Evolutionary conservation across 345 rosid genomes (phyloP), one percentile per base, ranked within the genome.

Genomic region (Mercurialis annua): DNA sequence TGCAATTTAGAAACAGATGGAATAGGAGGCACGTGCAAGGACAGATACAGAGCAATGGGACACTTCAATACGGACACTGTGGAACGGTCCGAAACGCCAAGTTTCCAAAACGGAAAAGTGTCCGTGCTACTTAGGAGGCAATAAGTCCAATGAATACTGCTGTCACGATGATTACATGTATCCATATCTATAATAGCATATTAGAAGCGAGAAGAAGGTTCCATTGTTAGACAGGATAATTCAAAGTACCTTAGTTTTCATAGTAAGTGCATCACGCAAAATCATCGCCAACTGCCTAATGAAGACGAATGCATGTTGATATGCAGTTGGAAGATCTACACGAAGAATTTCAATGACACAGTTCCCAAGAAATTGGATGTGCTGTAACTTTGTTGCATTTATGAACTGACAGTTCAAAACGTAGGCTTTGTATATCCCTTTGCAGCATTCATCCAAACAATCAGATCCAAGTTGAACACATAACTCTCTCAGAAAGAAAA

Each of bases 301-400:
- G 71, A 84, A 94, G 82, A 85, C 85, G 51, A 94, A 91, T 62
- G 97, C 96, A 54, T 94, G 99, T 75, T 91, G 98, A 76, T 94
- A 94, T 46, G 99, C 89, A 76, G 89, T 83, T 54, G 87, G 86
- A 52, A 87, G 86, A 78, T 94, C 90, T 38, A 90, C 90, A 62
- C 98, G 83, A 1, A 91, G 85, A 77, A 94, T 90, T 79, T 94
- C 98, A 43, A 88, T 79, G 46, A 85, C 80, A 59, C 97, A 91
- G 72, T 91, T 89, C 17, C 92, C 84, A 51, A 89, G 98, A 79
- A 94, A 89, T 20, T 90, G 87, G 48, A 94, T 86, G 34, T 88
- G 96, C 74, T 81, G 90, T 68, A 94, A 71, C 58, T 89, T 89
- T 36, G 73, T 74, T 27, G 92, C 96, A 81, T 89, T 94, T 73